Conservation (phyloP, 805 yeast genomes). For the Lipomyces sp. region DNA sequence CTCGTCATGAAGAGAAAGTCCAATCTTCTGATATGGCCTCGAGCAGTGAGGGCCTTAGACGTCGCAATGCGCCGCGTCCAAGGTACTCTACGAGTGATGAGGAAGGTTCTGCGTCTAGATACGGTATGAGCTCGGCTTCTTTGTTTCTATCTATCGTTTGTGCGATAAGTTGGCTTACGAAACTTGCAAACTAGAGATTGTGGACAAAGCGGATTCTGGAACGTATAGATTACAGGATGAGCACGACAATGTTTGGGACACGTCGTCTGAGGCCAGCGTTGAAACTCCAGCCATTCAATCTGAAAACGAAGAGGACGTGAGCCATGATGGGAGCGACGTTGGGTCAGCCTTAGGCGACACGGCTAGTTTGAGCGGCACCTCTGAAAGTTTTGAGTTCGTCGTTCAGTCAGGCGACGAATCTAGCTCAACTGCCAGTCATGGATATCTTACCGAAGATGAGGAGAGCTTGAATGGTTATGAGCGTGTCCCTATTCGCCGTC, state of each 20-base stretch:
- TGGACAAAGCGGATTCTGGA: background rate
- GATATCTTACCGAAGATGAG: constrained; percentile 8
- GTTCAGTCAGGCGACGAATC: constrained; percentile 7
- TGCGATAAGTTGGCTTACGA: background rate
- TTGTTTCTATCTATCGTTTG: background rate
- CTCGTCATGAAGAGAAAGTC: background rate
- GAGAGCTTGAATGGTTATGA: constrained; percentile 2
- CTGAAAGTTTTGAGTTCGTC: constrained; percentile 6
- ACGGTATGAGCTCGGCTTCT: background rate
- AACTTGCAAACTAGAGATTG: background rate
- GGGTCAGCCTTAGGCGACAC: background rate
- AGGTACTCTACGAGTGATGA: constrained; percentile 1
- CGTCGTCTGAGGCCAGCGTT: background rate
- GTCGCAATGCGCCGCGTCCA: background rate
- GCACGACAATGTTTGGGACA: background rate
- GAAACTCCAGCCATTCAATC: background rate
- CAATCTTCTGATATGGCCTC: background rate
- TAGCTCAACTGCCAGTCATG: constrained; percentile 3
- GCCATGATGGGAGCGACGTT: background rate
- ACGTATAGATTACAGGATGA: background rate
- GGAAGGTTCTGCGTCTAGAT: background rate
- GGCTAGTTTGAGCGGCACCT: constrained; percentile 4
- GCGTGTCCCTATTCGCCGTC: background rate
- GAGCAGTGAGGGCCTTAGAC: constrained; percentile 1
- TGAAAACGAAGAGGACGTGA: background rate